Base-by-base conservation (phyloP, 768 basidiomycete species). In the Lactifluus piperatus region DNA sequence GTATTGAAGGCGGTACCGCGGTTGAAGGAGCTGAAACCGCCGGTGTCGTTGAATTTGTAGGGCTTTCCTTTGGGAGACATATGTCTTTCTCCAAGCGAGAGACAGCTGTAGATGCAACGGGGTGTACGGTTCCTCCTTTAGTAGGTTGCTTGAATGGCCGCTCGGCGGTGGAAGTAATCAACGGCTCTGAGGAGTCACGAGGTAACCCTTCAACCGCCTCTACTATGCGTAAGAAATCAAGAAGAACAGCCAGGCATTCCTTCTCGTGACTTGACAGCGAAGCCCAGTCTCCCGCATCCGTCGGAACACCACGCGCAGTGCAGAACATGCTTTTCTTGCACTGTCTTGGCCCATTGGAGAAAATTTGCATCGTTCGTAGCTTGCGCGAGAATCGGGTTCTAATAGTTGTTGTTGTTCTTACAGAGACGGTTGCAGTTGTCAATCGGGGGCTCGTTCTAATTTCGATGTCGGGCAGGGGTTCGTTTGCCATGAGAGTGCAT, bases 401-500 rank as follows among this genome's bases (percentile, higher is more conserved):
- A 26, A 43, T 29, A 36, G 56, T 11, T 50, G 37, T 36, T 41
- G 46, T 24, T 14, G 44, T 6, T 24, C 34, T 29, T 16, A 22
- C 45, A 16, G 44, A 41, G 37, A 51, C n/a, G 48, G 44, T 5
- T 22, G 56, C 16, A 16, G 37, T 48, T 41, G 44, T 50, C 36
- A 22, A 55, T 24, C 51, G 53, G 22, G 32, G 16, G 20, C 51
- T 56, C 45, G 51, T 44, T 53, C 59, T 62, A 30, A 79, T 54
- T 61, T 81, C 78, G 50, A 80, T 67, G 51, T 81, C 79, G 26
- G 70, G 75, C 24, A 62, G 70, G 29, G 79, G 76, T 18, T 68
- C 62, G 56, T 81, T 81, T 5, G 74, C 71, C 79, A 80, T 79
- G 39, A 80, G 64, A 7, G 73, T 74, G 62, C 75, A 80, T 62